Evolutionary conservation across 306 rosid species (phyloP).

Genomic region (Rubus parviflorus): DNA sequence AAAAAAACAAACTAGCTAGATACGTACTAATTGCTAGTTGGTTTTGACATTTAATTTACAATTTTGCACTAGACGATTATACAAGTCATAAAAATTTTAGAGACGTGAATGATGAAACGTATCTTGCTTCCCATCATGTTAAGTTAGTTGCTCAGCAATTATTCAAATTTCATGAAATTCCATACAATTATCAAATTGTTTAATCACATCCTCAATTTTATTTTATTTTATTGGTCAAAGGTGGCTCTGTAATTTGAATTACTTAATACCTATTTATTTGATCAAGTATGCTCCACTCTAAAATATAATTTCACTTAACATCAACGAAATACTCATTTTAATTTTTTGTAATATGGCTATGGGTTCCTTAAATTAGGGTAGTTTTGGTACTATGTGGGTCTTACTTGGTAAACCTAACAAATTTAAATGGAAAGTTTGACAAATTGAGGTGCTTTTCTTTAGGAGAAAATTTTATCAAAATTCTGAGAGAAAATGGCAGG

Average conservation of each 20-base stretch:
- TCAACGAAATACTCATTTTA: background rate
- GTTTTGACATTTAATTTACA: too few relatives aligned
- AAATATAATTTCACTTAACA: background rate
- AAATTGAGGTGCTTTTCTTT: background rate
- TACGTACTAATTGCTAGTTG: too few relatives aligned
- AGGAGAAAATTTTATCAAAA: background rate
- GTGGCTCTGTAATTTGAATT: background rate
- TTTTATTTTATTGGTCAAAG: background rate
- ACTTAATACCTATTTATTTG: background rate
- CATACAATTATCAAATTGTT: constrained; percentile 8
- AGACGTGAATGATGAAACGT: background rate
- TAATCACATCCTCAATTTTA: background rate
- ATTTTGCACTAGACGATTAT: too few relatives aligned
- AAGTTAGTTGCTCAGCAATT: background rate
- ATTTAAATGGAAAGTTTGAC: background rate
- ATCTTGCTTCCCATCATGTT: background rate
- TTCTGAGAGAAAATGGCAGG: background rate
- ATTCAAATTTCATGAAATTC: background rate
- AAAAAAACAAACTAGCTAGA: too few relatives aligned
- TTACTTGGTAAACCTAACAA: background rate
- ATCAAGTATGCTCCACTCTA: background rate
- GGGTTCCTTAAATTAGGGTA: background rate
- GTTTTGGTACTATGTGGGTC: background rate
- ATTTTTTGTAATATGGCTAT: background rate
- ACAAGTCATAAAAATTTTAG: too few relatives aligned